phyloP scores from a whole-genome alignment of 2,329 filamentous ascomycete species.

The Colletotrichum sp. region DNA sequence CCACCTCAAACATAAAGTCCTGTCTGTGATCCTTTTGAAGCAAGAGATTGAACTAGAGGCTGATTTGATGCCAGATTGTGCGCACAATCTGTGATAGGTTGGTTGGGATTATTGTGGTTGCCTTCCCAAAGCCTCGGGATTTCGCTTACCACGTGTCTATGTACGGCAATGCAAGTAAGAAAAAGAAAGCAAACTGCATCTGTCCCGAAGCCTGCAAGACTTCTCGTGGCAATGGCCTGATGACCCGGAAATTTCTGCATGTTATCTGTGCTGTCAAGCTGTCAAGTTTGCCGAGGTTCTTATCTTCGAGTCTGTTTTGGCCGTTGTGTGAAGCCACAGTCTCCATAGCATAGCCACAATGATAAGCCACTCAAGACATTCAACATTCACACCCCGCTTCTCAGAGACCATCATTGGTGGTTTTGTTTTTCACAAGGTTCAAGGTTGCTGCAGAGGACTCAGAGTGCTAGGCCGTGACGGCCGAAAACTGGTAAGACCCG shows the following conservation, averaged over 20 bases:
- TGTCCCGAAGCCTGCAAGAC: fast-evolving
- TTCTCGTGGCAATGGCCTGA: not conserved
- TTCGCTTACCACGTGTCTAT: not conserved
- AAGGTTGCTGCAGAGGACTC: no score
- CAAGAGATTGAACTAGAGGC: not conserved
- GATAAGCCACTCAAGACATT: not conserved
- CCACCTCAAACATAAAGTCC: not conserved
- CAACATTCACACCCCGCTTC: no score
- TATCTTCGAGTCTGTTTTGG: not conserved
- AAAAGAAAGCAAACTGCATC: not conserved
- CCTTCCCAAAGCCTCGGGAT: not conserved
- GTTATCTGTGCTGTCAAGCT: not conserved
- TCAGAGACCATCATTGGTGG: no score
- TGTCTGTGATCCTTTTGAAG: not conserved
- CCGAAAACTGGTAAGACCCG: no score
- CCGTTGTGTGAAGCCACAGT: fast-evolving
- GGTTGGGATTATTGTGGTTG: not conserved
- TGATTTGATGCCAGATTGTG: fast-evolving
- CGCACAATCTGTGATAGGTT: not conserved
- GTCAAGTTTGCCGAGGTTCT: not conserved
- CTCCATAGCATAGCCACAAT: not conserved
- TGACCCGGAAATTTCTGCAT: not conserved
- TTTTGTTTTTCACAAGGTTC: no score
- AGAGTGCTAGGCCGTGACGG: no score
- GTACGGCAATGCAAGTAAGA: not conserved